A percentile compares a stretch with the other conserved stretches of the same genome.
These are phyloP conservation scores for Cardamine resedifolia DNA, from an alignment of 345 rosid genomes.

Conservation along the genomic window DNA sequence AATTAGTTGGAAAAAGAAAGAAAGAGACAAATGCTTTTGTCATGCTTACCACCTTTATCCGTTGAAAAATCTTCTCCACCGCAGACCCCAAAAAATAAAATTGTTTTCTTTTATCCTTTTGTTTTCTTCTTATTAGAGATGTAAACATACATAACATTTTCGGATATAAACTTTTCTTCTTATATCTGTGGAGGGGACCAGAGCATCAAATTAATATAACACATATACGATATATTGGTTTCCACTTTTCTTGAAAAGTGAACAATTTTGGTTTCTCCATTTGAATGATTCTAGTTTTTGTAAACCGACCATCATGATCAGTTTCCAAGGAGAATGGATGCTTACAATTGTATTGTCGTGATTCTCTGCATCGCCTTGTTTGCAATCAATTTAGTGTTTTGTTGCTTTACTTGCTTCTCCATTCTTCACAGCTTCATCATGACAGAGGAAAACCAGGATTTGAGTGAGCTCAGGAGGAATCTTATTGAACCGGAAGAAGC, in stretches of 20 bases:
- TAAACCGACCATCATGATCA: constrained; percentile 33
- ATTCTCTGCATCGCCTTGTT: constrained; percentile 32
- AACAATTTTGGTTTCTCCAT: constrained; percentile 19
- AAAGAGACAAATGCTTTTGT: constrained; percentile 35
- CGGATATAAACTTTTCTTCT: constrained; percentile 30
- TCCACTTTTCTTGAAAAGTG: constrained; percentile 3
- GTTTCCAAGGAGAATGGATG: constrained; percentile 33
- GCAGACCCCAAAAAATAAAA: not conserved
- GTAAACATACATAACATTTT: constrained; percentile 19
- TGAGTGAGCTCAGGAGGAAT: constrained; percentile 23
- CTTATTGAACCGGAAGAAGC: constrained; percentile 30
- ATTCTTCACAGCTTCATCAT: constrained; percentile 6
- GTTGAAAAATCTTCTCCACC: constrained; percentile 30
- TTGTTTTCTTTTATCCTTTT: constrained; percentile 11
- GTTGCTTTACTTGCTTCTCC: constrained; percentile 36
- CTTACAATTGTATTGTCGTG: constrained; percentile 28
- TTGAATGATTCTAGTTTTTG: constrained; percentile 14
- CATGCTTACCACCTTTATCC: constrained; percentile 39
- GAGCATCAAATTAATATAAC: not conserved
- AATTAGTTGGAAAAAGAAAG: constrained; percentile 24
- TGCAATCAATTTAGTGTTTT: constrained; percentile 34
- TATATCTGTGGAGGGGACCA: constrained; percentile 14
- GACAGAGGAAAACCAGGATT: constrained; percentile 18
- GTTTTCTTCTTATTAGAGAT: constrained; percentile 30
- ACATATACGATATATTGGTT: constrained; percentile 2